phyloP scores from a whole-genome alignment of 176 grass and related monocot genomes.

The Aegilops sharonensis region DNA sequence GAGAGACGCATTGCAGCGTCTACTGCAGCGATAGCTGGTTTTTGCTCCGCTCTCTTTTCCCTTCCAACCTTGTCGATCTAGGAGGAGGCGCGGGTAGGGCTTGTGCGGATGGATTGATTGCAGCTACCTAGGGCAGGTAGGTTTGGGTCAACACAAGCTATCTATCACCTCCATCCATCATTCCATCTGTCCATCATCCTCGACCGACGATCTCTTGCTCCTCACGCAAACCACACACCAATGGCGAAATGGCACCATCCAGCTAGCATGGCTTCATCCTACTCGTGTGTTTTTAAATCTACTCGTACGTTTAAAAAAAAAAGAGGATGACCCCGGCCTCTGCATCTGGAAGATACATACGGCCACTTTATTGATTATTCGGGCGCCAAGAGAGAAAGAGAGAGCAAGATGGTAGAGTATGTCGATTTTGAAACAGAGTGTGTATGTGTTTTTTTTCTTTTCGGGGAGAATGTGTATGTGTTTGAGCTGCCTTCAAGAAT shows the following conservation, averaged over 20 bases:
- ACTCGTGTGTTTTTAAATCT: no score
- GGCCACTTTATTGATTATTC: no score
- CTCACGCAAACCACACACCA: constrained; percentile 37
- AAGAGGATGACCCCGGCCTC: no score
- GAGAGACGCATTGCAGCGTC: background rate
- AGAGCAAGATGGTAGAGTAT: no score
- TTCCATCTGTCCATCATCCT: constrained; percentile 46
- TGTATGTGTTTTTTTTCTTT: no score
- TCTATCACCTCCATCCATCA: constrained; percentile 40
- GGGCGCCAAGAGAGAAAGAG: background rate
- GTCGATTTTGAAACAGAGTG: background rate
- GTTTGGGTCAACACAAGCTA: constrained; percentile 32
- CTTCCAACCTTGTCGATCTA: no score
- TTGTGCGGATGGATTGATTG: background rate
- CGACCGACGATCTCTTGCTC: constrained; percentile 11
- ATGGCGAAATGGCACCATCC: background rate
- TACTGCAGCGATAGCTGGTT: background rate
- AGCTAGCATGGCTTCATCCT: background rate
- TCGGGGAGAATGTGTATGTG: no score
- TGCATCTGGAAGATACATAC: no score
- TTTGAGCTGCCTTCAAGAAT: no score
- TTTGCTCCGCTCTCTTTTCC: background rate
- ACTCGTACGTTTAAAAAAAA: no score
- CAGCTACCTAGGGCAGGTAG: background rate
- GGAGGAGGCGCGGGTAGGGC: background rate